Conservation (phyloP, 2,329 filamentous ascomycete genomes). For the Leptosphaerulina australis region DNA sequence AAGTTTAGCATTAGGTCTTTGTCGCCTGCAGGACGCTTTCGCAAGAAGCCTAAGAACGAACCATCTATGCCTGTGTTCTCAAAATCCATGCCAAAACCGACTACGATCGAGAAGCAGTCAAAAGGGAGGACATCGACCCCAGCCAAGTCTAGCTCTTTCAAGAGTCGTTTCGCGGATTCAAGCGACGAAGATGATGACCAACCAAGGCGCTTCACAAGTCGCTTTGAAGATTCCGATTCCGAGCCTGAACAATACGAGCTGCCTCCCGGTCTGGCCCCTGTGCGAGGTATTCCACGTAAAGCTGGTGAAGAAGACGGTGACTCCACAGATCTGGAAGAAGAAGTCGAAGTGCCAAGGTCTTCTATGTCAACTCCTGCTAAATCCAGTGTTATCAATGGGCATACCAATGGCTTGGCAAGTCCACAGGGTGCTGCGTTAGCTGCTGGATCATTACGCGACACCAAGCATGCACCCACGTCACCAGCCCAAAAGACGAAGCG, state of each 20-base stretch:
- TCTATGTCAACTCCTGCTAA: constrained; percentile 54
- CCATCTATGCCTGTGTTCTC: constrained; percentile 9
- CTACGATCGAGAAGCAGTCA: constrained; percentile 29
- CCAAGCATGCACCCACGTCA: constrained; percentile 43
- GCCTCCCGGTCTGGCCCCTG: constrained; percentile 55
- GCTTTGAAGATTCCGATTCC: constrained; percentile 57
- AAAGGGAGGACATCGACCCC: constrained; percentile 29
- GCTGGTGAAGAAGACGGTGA: constrained; percentile 63
- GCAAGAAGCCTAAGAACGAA: constrained; percentile 38
- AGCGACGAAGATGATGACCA: constrained; percentile 62
- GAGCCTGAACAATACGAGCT: constrained; percentile 60
- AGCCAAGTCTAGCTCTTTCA: constrained; percentile 32
- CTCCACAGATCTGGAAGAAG: constrained; percentile 58
- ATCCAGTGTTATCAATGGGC: constrained; percentile 19
- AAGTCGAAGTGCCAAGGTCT: constrained; percentile 42
- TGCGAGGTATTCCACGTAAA: constrained; percentile 65
- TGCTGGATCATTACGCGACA: constrained; percentile 49
- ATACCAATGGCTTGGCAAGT: constrained; percentile 19
- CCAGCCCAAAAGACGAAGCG: constrained; percentile 49
- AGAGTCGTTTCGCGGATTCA: constrained; percentile 69
- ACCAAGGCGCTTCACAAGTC: constrained; percentile 51
- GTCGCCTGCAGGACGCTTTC: constrained; percentile 67
- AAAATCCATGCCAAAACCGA: neutral
- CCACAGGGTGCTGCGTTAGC: constrained; percentile 42
- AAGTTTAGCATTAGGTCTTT: constrained; percentile 72